Base-by-base conservation (phyloP, 2,329 filamentous ascomycete species). In the Aplosporella prunicola region DNA sequence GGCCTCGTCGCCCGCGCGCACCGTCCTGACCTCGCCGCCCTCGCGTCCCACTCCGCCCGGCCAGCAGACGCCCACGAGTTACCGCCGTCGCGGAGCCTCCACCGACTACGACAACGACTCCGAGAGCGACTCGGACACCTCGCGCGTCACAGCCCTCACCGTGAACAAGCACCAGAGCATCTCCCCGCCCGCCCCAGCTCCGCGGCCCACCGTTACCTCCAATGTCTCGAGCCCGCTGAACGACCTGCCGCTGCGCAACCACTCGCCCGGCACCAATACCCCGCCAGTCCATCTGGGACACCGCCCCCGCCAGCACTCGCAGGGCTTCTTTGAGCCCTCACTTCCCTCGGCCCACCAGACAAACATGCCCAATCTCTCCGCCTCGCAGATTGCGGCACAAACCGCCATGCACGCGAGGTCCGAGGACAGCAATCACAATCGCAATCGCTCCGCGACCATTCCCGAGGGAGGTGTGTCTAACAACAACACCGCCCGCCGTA, bases 381-480 rank as follows among this genome's bases (percentile, higher is more conserved):
- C 82, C n/a, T 85, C 81, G 57, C 80, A 85, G 57, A 85, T 87
- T 45, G 83, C 83, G 25, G 82, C 82, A 13, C 82, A 87, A 59
- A 78, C 82, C 8, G 83, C 83, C 39, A 77, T 82, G 51, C 77
- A 84, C 64, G 74, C 74, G 22, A 26, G 28, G 20, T 11, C 15
- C 9, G 73, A 79, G 50, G 69, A 74, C 51, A 65, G 67, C 28
- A 57, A 61, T 45, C 58, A 58, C 48, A 66, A 57, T 41, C 69
- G 83, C 14, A 82, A 85, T 55, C 74, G 82, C 35, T 87, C 82
- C 10, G 79, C 83, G 56, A 86, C 82, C 0, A 76, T 82, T 7
- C 78, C 82, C 5, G 69, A 74, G 13, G 74, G 63, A 1, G 63
- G 59, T n/a, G 15, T 30, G 5, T 50, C 52, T 13, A 27, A 43